Evolutionary conservation across 352 stramenopile species (phyloP), one percentile per base, ranked within the genome.

Genomic region (Phytopythium helicoides): DNA sequence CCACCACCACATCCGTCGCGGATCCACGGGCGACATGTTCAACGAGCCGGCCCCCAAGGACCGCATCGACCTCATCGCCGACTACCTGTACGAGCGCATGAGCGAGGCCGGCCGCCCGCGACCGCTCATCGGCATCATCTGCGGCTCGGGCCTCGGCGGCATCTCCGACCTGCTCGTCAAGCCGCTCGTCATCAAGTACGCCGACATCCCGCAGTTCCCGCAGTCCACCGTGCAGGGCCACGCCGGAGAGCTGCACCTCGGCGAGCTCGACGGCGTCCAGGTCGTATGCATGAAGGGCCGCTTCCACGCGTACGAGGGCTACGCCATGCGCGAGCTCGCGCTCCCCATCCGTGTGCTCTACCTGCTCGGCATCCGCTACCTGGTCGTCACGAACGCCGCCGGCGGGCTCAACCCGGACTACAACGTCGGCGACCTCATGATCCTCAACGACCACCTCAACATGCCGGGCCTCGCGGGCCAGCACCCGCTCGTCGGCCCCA

Each of bases 291-390:
- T 99, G 80, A 52, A 52, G 31, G 96, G 96, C 36, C 77, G 97
- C 56, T 99, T 99, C 73, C 96, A 99, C 80, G 94, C 75, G 52
- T 99, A 99, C 67, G 94, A 98, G 68, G 97, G 97, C 56, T 96
- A 99, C 73, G 78, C 84, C 26, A 97, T 98, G 79, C 81, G 91
- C 47, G 96, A 96, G 31, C 96, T 96, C 19, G 86, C 94, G 18
- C 65, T 98, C n/a, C 95, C 95, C 15, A 95, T 99, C 48, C 84
- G 88, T 33, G 83, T 99, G 38, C 98, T 99, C 86, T 89, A 96
- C 59, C 81, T 97, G 35, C 60, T 99, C 6, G 90, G 92, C 44
- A 96, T 98, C 56, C 93, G 98, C 58, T 86, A 98, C 38, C 72
- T 99, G 34, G 70, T 99, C 52, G 81, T 99, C 26, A 99, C 97